Conservation (phyloP, 768 basidiomycete genomes). For the Terana coerulea region DNA sequence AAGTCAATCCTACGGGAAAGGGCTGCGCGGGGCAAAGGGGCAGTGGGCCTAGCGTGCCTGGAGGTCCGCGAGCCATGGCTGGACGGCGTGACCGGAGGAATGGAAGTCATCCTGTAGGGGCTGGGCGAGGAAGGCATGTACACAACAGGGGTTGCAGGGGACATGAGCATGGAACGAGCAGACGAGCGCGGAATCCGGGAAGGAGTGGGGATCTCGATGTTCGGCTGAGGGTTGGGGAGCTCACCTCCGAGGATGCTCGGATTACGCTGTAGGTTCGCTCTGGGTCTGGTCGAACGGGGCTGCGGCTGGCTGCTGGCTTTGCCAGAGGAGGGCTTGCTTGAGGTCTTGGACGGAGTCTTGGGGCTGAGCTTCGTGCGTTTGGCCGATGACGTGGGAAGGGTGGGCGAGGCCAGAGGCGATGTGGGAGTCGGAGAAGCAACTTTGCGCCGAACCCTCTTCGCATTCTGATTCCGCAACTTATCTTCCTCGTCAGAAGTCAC, state of each 20-base stretch:
- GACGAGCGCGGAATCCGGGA: conserved; percentile 4
- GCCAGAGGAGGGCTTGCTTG: conserved; percentile 6
- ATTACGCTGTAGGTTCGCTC: conserved; percentile 50
- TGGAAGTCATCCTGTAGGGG: conserved; percentile 10
- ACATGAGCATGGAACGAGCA: not conserved
- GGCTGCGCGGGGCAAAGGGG: conserved; percentile 38
- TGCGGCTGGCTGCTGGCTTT: conserved; percentile 1
- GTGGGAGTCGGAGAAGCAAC: conserved; percentile 29
- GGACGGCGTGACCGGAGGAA: conserved; percentile 13
- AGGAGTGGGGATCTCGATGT: conserved; percentile 17
- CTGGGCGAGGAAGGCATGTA: conserved; percentile 5
- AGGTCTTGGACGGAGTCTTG: conserved; percentile 23
- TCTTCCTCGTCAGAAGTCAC: conserved; percentile 68
- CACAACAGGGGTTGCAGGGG: not conserved
- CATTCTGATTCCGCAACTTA: conserved; percentile 51
- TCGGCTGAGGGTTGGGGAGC: conserved; percentile 42
- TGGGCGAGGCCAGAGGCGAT: conserved; percentile 15
- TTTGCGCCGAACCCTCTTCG: conserved; percentile 57
- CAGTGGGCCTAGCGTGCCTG: conserved; percentile 40
- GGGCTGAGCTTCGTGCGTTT: conserved; percentile 12
- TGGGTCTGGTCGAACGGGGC: conserved; percentile 23
- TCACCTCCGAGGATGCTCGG: conserved; percentile 68
- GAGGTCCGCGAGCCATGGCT: conserved; percentile 38
- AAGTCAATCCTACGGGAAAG: conserved; percentile 59
- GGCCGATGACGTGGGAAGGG: conserved; percentile 15